Conservation (phyloP, 2,329 filamentous ascomycete genomes). For the Orbilia blumenaviensis region DNA sequence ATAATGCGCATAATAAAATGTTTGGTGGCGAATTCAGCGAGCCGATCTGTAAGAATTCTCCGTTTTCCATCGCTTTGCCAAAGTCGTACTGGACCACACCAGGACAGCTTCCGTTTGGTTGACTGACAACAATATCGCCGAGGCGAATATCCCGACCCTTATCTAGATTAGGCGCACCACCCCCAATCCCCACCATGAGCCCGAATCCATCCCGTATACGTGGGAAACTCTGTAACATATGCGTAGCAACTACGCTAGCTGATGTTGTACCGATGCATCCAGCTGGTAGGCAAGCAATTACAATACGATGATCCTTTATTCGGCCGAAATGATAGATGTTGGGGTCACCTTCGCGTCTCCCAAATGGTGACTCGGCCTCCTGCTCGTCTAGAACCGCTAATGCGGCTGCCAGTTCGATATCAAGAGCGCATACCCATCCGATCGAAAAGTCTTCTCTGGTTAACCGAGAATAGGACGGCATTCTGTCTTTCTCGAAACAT, state of each 20-base stretch:
- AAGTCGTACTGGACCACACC: slow-evolving; percentile 24
- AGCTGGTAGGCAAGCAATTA: neutral
- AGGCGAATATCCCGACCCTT: slow-evolving; percentile 14
- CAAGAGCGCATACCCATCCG: slow-evolving; percentile 10
- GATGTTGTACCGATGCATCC: neutral
- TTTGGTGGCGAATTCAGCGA: slow-evolving; percentile 12
- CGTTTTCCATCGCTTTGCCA: neutral
- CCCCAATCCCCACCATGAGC: slow-evolving; percentile 4
- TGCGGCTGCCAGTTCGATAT: slow-evolving; percentile 1
- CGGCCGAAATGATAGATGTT: neutral
- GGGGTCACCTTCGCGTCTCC: neutral
- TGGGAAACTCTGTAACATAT: neutral
- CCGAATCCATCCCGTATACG: neutral
- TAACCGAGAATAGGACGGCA: neutral
- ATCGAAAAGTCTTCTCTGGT: neutral
- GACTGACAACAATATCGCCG: slow-evolving; percentile 8
- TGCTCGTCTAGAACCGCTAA: slow-evolving; percentile 13
- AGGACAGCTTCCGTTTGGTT: neutral
- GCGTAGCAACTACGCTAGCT: neutral
- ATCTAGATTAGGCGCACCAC: neutral
- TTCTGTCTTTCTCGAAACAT: too few species aligned
- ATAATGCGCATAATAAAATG: neutral
- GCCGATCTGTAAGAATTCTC: slow-evolving; percentile 9
- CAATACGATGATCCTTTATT: neutral
- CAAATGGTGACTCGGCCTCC: neutral